Evolutionary conservation across 441 rosid genomes (phyloP).

Genomic region (Pelargonium australe): DNA sequence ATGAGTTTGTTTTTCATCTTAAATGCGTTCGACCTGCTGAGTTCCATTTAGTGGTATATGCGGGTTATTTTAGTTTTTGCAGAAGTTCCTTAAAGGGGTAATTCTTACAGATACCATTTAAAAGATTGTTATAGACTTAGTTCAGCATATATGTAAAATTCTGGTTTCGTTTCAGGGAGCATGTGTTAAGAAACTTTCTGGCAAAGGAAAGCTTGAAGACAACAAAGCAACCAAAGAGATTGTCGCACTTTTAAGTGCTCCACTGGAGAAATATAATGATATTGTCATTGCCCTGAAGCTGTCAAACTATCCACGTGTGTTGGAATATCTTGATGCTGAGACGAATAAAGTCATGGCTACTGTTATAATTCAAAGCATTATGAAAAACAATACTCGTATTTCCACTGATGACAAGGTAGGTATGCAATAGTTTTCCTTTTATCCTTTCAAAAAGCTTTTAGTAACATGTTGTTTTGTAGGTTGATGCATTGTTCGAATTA

Average conservation of each 20-base stretch:
- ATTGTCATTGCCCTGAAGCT: conserved; percentile 85
- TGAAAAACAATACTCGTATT: conserved; percentile 81
- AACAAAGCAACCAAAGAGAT: conserved; percentile 82
- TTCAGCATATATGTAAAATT: background rate
- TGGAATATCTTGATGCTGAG: conserved; percentile 83
- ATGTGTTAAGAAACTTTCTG: conserved; percentile 73
- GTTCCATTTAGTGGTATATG: background rate
- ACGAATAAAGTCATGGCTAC: conserved; percentile 93
- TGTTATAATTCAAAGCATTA: conserved; percentile 83
- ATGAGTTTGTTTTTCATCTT: no score
- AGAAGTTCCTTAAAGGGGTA: background rate
- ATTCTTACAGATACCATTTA: background rate
- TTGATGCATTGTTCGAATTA: conserved; percentile 81
- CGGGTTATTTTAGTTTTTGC: background rate
- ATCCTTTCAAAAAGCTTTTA: conserved; percentile 15
- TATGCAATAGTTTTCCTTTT: background rate
- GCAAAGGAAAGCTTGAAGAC: conserved; percentile 76
- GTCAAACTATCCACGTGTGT: conserved; percentile 70
- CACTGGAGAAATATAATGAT: conserved; percentile 90
- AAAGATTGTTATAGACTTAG: conserved; percentile 4
- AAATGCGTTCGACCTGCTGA: no score
- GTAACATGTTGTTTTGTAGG: conserved; percentile 35
- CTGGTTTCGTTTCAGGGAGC: conserved; percentile 59
- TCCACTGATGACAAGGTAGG: conserved; percentile 74
- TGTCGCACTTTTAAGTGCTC: conserved; percentile 94